Conservation (phyloP, 495 filamentous ascomycete genomes). For the Jackrogersella minutella region DNA sequence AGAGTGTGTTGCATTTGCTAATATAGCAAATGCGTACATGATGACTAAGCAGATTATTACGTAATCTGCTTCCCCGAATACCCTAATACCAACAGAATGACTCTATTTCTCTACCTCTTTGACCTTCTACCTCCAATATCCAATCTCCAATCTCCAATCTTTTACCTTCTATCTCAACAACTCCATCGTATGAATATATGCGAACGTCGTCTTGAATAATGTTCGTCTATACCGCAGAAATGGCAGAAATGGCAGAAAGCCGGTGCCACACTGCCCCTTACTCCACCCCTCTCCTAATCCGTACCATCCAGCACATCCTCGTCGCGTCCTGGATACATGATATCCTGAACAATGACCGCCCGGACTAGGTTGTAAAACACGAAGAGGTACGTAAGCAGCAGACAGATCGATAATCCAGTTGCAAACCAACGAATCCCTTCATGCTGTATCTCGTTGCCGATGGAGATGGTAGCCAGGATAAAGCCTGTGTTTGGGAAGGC, state of each 20-base stretch:
- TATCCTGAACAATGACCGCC: slow-evolving; percentile 63
- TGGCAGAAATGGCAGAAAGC: background rate
- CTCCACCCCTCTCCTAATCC: background rate
- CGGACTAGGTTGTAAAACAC: slow-evolving; percentile 60
- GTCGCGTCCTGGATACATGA: slow-evolving; percentile 71
- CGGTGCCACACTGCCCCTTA: background rate
- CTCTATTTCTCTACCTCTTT: background rate
- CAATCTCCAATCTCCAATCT: background rate
- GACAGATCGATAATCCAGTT: slow-evolving; percentile 59
- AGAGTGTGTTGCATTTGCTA: too few relatives aligned
- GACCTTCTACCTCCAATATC: background rate
- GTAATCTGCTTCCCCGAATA: too few relatives aligned
- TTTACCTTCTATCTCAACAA: background rate
- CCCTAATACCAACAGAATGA: background rate
- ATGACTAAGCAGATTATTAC: too few relatives aligned
- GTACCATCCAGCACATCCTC: slow-evolving; percentile 57
- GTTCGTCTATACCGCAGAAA: background rate
- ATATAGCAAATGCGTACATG: too few relatives aligned
- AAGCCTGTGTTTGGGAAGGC: slow-evolving; percentile 69
- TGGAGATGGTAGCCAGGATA: slow-evolving; percentile 56
- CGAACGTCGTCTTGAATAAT: background rate
- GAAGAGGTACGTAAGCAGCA: slow-evolving; percentile 64
- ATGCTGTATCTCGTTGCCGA: slow-evolving; percentile 55
- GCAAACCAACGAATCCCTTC: slow-evolving; percentile 54
- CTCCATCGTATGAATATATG: background rate